Conservation (phyloP, 139 green algal species). For the Coccomyxa sp. region DNA sequence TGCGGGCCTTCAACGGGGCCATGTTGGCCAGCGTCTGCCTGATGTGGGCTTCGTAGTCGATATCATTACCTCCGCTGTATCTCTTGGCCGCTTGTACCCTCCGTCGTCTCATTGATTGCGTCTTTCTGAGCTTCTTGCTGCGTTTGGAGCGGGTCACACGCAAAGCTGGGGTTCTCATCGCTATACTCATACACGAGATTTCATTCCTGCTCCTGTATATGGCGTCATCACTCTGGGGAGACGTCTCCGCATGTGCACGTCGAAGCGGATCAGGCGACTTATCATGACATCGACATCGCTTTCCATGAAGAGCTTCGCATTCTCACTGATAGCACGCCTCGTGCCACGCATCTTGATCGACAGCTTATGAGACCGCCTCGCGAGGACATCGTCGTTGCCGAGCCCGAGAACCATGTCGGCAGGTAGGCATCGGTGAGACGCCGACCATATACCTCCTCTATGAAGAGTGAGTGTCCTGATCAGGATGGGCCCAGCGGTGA, state of each 20-base stretch:
- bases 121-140: conserved; percentile 1
- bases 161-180: background rate
- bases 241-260: background rate
- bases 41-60: background rate
- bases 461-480: background rate
- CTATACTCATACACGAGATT: background rate
- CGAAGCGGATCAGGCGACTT: background rate
- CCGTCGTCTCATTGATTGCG: background rate
- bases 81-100: background rate
- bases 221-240: background rate
- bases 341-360: background rate
- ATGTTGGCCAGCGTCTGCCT: background rate
- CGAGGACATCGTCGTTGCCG: background rate
- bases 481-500: background rate
- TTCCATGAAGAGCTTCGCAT: background rate
- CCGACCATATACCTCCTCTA: background rate
- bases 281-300: background rate
- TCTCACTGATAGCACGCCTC: background rate
- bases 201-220: background rate
- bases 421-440: background rate
- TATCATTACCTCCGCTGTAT: background rate
- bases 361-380: background rate
- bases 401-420: background rate
- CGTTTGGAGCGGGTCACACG: background rate
- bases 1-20: background rate